Base-by-base conservation (phyloP, 106 monocot genomes). In the Narthecium ossifragum region DNA sequence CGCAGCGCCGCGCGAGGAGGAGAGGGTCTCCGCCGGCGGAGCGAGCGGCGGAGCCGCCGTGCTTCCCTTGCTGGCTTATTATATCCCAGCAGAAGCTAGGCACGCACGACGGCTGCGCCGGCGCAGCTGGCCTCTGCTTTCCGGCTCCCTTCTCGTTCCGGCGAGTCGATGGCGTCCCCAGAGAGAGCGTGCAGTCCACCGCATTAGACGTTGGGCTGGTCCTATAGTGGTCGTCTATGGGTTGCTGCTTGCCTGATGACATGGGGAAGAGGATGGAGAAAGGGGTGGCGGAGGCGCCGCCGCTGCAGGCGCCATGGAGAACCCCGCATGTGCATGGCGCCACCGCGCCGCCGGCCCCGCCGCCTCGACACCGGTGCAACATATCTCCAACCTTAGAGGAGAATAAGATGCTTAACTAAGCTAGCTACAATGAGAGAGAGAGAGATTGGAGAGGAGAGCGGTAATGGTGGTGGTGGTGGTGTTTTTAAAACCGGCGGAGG, bases 171-270 rank as follows among this genome's bases (percentile, higher is more conserved):
- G 94, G 83, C 13, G 90, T 80, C 13, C 78, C 94, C 2, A 96
- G 75, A 0, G 94, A 90, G 34, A 96, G 80, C 0, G 94, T 90
- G 73, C 94, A 96, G 61, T 96, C 94, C 0, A 96, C 94, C 31
- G 5, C 73, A 53, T 11, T 62, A 65, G 52, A 57, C 39, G 14
- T 52, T 28, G 5, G 65, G 37, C 51, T 13, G 23, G 28, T 6
- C 26, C 31, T 49, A 11, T 55, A 0, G 20, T 8, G 27, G 10
- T 78, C 65, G 17, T 60, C 69, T 15, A 4, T 15, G 25, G 18
- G 21, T 25, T 62, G 63, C n/a, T 36, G 31, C 39, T 28, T 45
- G 1, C 22, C 21, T 47, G 57, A 41, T 20, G 72, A 45, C 26
- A 75, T 25, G 39, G 76, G 71, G 43, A 87, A 86, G 1, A 87